A percentile compares a stretch with the other conserved stretches of the same genome.
Evolutionary conservation across 2,329 filamentous ascomycete species (phyloP).

Genomic region (Daldinia sp.): DNA sequence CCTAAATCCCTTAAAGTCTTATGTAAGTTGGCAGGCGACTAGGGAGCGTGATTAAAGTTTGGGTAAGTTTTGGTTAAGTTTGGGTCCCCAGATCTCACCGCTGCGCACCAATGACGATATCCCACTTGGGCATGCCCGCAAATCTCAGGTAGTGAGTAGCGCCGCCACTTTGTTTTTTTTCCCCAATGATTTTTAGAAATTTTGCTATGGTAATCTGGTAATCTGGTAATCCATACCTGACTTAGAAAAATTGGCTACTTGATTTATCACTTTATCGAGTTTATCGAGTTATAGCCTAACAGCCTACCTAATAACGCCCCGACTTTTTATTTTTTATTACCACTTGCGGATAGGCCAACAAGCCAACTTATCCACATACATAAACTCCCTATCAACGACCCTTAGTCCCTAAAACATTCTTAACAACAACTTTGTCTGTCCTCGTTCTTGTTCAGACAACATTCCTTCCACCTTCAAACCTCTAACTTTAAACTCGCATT

Average conservation of each 20-base stretch:
- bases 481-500: slow-evolving; percentile 1
- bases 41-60: slow-evolving; percentile 36
- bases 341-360: slow-evolving; percentile 21
- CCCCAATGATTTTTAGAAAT: slow-evolving; percentile 8
- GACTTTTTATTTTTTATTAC: slow-evolving; percentile 25
- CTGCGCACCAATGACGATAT: slow-evolving; percentile 41
- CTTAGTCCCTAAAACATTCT: slow-evolving; percentile 19
- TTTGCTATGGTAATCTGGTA: neutral
- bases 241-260: slow-evolving; percentile 10
- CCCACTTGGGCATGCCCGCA: slow-evolving; percentile 40
- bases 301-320: slow-evolving; percentile 11
- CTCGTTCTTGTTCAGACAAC: neutral
- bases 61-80: slow-evolving; percentile 11
- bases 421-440: slow-evolving; percentile 28
- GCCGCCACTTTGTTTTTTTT: slow-evolving; percentile 28
- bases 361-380: slow-evolving; percentile 28
- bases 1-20: neutral
- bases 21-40: slow-evolving; percentile 22
- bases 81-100: slow-evolving; percentile 41
- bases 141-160: slow-evolving; percentile 19
- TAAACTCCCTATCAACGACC: slow-evolving; percentile 31
- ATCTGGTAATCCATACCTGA: slow-evolving; percentile 8
- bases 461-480: neutral
- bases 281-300: slow-evolving; percentile 30
- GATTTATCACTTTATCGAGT: slow-evolving; percentile 1